Conservation (phyloP, 2,329 filamentous ascomycete genomes). For the Lasiodiplodia sp. region DNA sequence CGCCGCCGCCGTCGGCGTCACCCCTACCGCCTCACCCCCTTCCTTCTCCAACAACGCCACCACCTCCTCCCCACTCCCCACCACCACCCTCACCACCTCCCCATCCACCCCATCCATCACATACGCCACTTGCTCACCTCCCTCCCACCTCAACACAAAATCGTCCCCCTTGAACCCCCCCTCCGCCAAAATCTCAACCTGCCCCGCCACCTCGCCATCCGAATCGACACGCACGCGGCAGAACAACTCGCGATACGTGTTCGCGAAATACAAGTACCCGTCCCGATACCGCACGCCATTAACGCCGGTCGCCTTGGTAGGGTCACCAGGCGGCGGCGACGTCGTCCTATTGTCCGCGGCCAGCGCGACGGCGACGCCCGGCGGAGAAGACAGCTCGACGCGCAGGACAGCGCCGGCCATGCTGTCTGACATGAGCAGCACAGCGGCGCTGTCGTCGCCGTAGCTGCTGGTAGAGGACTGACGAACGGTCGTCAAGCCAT, state of each 20-base stretch:
- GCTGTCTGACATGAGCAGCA: conserved; percentile 38
- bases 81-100: neutral
- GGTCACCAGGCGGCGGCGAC: conserved; percentile 27
- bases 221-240: conserved; percentile 33
- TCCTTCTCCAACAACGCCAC: neutral
- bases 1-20: neutral
- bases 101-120: neutral
- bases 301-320: conserved; percentile 32
- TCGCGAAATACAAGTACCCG: conserved; percentile 35
- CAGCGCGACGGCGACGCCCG: no score
- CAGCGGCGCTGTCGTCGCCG: neutral
- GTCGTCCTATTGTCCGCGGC: conserved; percentile 13
- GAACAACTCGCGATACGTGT: conserved; percentile 30
- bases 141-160: neutral
- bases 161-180: neutral
- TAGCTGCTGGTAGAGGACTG: neutral
- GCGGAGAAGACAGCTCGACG: neutral
- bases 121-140: neutral
- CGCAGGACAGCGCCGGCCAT: conserved; percentile 33
- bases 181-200: no score
- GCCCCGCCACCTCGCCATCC: conserved; percentile 27
- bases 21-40: neutral
- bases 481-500: conserved; percentile 35
- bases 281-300: conserved; percentile 36
- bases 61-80: neutral